Percentiles rank a stretch among this genome's conserved stretches.
These are phyloP conservation scores for Candida sanyaensis DNA, from an alignment of 1,139 yeast species.

Conservation along the genomic window DNA sequence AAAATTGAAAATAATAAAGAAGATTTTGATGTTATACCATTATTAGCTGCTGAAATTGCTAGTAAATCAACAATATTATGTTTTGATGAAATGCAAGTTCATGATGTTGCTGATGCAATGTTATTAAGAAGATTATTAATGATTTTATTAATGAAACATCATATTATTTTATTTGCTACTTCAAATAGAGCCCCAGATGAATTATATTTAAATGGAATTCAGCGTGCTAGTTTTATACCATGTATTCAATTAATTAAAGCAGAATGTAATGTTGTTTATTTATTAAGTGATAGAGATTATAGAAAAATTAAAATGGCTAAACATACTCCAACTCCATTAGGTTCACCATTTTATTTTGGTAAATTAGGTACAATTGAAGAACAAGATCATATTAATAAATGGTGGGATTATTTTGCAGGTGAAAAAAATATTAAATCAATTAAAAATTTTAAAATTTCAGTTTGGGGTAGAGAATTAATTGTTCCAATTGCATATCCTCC, in stretches of 20 bases:
- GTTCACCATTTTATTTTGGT: constrained; percentile 73
- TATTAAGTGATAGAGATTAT: constrained; percentile 92
- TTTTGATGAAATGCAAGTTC: constrained; percentile 94
- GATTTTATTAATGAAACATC: constrained; percentile 60
- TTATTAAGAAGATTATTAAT: constrained; percentile 73
- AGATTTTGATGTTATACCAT: constrained; percentile 82
- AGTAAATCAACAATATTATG: constrained; percentile 76
- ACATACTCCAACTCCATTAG: constrained; percentile 46
- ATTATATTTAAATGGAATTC: constrained; percentile 89
- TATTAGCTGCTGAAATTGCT: constrained; percentile 83
- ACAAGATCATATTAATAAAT: constrained; percentile 63
- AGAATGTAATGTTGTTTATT: constrained; percentile 72
- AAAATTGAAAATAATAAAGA: constrained; percentile 55
- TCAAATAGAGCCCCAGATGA: constrained; percentile 96
- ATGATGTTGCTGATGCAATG: constrained; percentile 99
- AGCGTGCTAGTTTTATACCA: constrained; percentile 86
- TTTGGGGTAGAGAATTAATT: constrained; percentile 84
- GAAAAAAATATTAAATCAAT: constrained; percentile 31
- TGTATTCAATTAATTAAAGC: constrained; percentile 79
- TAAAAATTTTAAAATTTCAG: constrained; percentile 46
- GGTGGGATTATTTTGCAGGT: constrained; percentile 76
- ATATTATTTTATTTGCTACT: constrained; percentile 85
- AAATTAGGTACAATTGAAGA: constrained; percentile 54
- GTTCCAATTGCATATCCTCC: constrained; percentile 81
- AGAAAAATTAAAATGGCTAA: constrained; percentile 53